Evolutionary conservation across 345 rosid genomes (phyloP), one percentile per base, ranked within the genome.

Genomic region (Sisymbrium altissimum): DNA sequence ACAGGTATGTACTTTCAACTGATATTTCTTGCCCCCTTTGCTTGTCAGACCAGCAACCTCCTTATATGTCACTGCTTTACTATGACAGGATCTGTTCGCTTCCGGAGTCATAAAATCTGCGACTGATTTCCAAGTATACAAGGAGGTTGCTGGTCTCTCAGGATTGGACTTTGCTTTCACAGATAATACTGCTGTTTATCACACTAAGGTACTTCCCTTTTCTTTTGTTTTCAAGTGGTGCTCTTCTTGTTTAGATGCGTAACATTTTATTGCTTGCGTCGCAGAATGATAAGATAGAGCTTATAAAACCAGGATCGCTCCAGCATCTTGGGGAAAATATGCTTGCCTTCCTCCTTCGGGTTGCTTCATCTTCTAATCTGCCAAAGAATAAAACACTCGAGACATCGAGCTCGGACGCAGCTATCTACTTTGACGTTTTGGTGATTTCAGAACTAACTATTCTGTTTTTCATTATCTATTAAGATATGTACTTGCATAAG

Each of bases 301-400:
- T 95, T 32, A 66, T 95, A 75, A 88, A 92, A 78, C 72, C 92
- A 33, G 99, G 99, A 70, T 92, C 99, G 19, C 97, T 95, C 66
- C 99, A 95, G 83, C 97, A 95, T 86, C 89, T 86, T 65, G 97
- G 99, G 64, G 99, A 95, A 80, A 92, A 95, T 77, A 84, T 92
- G 91, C 99, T 95, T 72, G 86, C 96, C 68, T 95, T 92, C 82
- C 90, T 95, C 49, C 81, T 88, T 68, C 92, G 82, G 35, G 74
- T 76, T 81, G 96, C 80, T 72, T 50, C 97, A 72, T 85, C 89
- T 44, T 56, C 89, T 74, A 81, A 83, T 61, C 83, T 90, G 60
- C 80, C 89, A 33, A 71, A 76, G 80, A 78, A 41, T 60, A 77
- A 78, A 50, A 63, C 76, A 58, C 23, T 29, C 43, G 82, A 72